A percentile compares a stretch with the other conserved stretches of the same genome.
Conservation (phyloP, 1,284 basidiomycete genomes). For the Leucoagaricus sp. region DNA sequence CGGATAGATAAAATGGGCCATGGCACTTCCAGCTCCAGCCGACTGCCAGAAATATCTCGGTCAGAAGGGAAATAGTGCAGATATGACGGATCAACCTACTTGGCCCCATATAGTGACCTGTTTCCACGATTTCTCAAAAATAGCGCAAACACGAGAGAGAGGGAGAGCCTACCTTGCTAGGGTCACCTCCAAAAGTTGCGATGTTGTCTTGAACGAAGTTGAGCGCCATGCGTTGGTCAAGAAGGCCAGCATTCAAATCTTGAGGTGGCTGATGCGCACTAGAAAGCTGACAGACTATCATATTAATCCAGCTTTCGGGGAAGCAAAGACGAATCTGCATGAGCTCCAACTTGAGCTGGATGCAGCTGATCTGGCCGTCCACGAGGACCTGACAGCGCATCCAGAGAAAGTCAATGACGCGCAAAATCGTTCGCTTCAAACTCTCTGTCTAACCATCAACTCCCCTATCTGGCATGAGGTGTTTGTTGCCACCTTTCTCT, state of each 20-base stretch:
- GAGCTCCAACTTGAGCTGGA: too few species aligned
- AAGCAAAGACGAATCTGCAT: background rate
- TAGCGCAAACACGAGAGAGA: background rate
- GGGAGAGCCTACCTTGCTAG: constrained; percentile 42
- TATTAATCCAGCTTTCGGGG: too few species aligned
- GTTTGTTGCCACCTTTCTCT: too few species aligned
- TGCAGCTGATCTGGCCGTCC: too few species aligned
- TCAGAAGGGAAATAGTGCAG: background rate
- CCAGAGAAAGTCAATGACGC: too few species aligned
- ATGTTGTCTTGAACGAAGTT: constrained; percentile 65
- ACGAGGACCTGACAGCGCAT: too few species aligned
- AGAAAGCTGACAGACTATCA: too few species aligned
- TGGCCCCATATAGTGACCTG: constrained; percentile 66
- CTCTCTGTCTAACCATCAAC: too few species aligned
- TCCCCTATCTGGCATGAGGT: too few species aligned
- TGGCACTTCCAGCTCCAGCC: constrained; percentile 57
- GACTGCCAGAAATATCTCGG: constrained; percentile 35
- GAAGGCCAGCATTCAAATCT: constrained; percentile 56
- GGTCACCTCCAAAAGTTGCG: constrained; percentile 64
- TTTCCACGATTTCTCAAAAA: background rate
- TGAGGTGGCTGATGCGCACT: constrained; percentile 46
- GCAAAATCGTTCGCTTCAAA: too few species aligned
- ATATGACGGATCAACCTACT: constrained; percentile 32
- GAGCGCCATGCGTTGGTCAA: constrained; percentile 59
- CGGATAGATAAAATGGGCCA: constrained; percentile 51